Percentiles rank a stretch among this genome's conserved stretches.
Conservation (phyloP, 345 rosid genomes). For the Gossypium mustelinum region DNA sequence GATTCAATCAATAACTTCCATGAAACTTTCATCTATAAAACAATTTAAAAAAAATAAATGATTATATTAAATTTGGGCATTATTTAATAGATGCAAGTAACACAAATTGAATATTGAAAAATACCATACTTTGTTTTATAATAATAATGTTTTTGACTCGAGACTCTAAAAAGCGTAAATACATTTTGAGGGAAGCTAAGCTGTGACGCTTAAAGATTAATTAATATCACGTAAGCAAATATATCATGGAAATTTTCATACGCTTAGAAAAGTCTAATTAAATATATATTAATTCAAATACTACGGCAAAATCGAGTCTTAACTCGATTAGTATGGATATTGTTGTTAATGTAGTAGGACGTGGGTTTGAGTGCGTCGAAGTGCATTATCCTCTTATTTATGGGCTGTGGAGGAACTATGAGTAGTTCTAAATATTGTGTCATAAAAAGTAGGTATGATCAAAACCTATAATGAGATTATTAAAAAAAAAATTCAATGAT, state of each 20-base stretch:
- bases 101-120: neutral
- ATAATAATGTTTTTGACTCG: neutral
- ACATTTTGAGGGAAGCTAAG: neutral
- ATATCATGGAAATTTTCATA: neutral
- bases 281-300: neutral
- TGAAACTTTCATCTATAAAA: no score
- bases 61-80: neutral
- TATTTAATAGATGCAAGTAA: neutral
- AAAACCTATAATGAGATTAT: no score
- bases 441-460: no score
- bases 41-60: neutral
- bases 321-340: fast-evolving
- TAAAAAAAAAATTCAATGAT: no score
- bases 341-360: no score
- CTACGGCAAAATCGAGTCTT: no score
- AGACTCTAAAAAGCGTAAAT: neutral
- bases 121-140: neutral
- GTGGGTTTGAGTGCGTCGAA: no score
- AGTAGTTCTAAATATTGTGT: no score
- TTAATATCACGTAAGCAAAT: neutral
- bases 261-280: neutral
- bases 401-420: fast-evolving
- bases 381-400: no score
- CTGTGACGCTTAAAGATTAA: neutral
- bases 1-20: no score